phyloP scores from a whole-genome alignment of 495 filamentous ascomycete genomes.

The Talaromyces stipitatus region DNA sequence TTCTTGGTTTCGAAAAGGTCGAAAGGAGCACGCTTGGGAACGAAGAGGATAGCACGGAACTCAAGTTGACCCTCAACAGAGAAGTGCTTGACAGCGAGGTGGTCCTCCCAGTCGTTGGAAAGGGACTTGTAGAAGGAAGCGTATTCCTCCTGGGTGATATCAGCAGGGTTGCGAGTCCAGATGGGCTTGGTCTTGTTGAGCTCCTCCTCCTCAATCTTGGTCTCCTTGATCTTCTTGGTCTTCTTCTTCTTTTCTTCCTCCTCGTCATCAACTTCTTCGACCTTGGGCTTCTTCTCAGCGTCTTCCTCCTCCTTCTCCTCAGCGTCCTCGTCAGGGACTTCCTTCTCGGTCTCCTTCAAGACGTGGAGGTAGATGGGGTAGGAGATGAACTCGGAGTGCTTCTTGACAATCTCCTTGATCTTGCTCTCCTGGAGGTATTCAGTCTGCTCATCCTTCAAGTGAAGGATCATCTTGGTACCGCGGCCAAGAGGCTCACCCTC shows the following conservation, averaged over 20 bases:
- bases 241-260: conserved; percentile 86
- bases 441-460: conserved; percentile 97
- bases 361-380: conserved; percentile 99
- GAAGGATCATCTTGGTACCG: conserved; percentile 94
- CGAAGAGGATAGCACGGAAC: conserved; percentile 98
- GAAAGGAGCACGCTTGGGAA: conserved; percentile 98
- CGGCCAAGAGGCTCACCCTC: conserved; percentile 86
- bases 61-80: conserved; percentile 99
- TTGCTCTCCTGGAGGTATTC: conserved; percentile 98
- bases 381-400: conserved; percentile 99
- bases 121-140: conserved; percentile 99
- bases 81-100: conserved; percentile 99
- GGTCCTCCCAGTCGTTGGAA: conserved; percentile 98
- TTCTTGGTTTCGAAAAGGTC: conserved; percentile 99
- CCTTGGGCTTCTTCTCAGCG: conserved; percentile 84
- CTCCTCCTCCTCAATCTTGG: conserved; percentile 97
- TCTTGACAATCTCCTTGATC: conserved; percentile 99
- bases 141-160: conserved; percentile 96
- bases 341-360: conserved; percentile 96
- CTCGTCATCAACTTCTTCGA: conserved; percentile 66
- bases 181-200: conserved; percentile 99
- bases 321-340: conserved; percentile 95
- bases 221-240: conserved; percentile 99
- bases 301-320: conserved; percentile 60
- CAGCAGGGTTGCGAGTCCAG: conserved; percentile 96